Base-by-base conservation (phyloP, 108 stramenopile genomes). In the Epithemia pelagica region DNA sequence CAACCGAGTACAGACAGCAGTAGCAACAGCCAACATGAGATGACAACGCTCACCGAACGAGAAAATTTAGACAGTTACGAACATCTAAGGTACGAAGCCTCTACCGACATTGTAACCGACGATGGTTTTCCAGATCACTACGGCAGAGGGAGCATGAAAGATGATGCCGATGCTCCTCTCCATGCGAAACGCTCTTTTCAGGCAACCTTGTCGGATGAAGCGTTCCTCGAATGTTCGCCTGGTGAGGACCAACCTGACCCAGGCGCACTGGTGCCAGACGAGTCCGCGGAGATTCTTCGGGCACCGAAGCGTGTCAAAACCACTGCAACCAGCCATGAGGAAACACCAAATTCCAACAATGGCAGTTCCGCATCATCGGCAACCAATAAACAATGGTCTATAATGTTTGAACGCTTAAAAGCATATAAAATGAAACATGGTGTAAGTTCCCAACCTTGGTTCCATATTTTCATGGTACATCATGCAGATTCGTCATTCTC, bases 351-450 rank as follows among this genome's bases (percentile, higher is more conserved):
- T n/a, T n/a, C n/a, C n/a, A n/a, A n/a, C n/a, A n/a, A n/a, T n/a
- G n/a, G n/a, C n/a, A n/a, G n/a, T n/a, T n/a, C n/a, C n/a, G n/a
- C n/a, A n/a, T n/a, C n/a, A 58, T 18, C 22, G 7, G 7, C 26
- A 7, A 58, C 22, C 56, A 58, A 27, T 21, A 27, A 58, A 27
- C 56, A 68, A 23, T 68, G 67, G 67, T 27, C 55, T 1, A 28
- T 24, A 1, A 59, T 59, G 67, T 68, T 68, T 22, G 67, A 58
- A 24, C 67, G 67, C 3, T 22, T 68, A 10, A 5, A 58, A 20
- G 58, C 58, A 1, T 58, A 58, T 27, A 58, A 58, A 27, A 21
- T 21, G 21, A 23, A 58, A n/a, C 21, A 58, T 21, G 56, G 56
- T 23, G 56, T 58, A 58, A 23, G 56, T 58, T 52, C 52, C 15